Base-by-base conservation (phyloP, 2,329 filamentous ascomycete genomes). In the Aspergillus brunneoviolaceus region DNA sequence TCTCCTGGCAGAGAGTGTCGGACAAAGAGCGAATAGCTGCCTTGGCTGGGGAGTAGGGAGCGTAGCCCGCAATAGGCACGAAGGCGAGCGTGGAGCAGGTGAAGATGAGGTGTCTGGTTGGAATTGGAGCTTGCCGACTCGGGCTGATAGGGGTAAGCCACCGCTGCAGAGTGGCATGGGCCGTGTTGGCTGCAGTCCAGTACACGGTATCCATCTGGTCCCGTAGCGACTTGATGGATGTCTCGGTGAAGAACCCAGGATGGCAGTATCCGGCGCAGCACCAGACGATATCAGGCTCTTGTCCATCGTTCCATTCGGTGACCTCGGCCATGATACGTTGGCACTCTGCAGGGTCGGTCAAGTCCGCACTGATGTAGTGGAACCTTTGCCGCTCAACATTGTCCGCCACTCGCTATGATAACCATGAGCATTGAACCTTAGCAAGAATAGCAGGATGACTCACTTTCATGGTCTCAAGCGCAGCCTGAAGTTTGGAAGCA, bases 121-220 rank as follows among this genome's bases (percentile, higher is more conserved):
- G 67, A 67, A 74, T 64, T 63, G 75, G 65, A 65, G 67, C 65
- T 62, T 72, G 74, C 52, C 60, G 66, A 51, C 69, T 70, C 1
- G 70, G 68, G 10, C 65, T 39, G 51, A 72, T 58, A 6, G 78
- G 72, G 14, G 74, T 76, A 49, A 92, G 84, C 94, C 94, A 97
- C 61, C 85, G 83, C 55, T 84, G 84, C 62, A 97, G 79, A 19
- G 89, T 86, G 21, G 91, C 87, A 72, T 96, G 92, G 42, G 92
- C 89, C 78, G 96, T 90, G 74, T 96, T 95, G 47, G 89, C 89
- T 31, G 88, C 87, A 52, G 91, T 90, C 84, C 89, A 96, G 80
- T 91, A 98, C 78, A 97, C 94, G 67, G 94, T 85, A 71, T 96
- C 91, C 91, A 96, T 96, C 74, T 96, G 91, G 65, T 83, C 80